These are phyloP conservation scores for Epichloe typhina DNA, from an alignment of 2,329 filamentous ascomycete genomes.

Conservation along the genomic window DNA sequence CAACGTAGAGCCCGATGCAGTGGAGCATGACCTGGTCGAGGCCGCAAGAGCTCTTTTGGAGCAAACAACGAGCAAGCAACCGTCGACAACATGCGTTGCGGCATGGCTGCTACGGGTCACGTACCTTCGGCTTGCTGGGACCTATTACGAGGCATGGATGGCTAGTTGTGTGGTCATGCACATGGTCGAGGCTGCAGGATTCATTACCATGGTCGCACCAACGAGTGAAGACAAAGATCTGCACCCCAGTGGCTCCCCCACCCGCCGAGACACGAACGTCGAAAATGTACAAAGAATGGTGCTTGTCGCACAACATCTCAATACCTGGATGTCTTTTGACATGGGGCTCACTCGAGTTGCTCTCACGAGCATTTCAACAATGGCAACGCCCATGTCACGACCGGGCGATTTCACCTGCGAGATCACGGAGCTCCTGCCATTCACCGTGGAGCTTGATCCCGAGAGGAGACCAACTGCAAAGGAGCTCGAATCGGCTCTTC, in stretches of 20 bases:
- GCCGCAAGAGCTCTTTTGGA: neutral
- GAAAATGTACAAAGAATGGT: conserved; percentile 31
- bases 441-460: conserved; percentile 41
- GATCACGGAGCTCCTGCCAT: conserved; percentile 37
- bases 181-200: conserved; percentile 38
- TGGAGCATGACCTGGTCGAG: conserved; percentile 33
- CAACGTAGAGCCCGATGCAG: conserved; percentile 22
- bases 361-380: conserved; percentile 29
- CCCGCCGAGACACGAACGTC: conserved; percentile 12
- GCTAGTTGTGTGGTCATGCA: conserved; percentile 45
- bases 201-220: conserved; percentile 30
- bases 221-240: conserved; percentile 13
- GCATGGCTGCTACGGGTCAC: conserved; percentile 40
- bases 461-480: conserved; percentile 26
- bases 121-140: conserved; percentile 39
- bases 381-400: conserved; percentile 23
- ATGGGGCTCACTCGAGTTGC: conserved; percentile 39
- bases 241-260: conserved; percentile 1
- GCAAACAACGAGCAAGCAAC: neutral
- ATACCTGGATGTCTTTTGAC: conserved; percentile 47
- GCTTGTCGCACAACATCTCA: conserved; percentile 41
- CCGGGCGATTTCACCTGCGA: conserved; percentile 32
- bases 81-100: conserved; percentile 21
- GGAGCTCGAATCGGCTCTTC: conserved; percentile 30
- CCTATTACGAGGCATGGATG: conserved; percentile 42